phyloP scores from a whole-genome alignment of 768 basidiomycete genomes.

The Russula sp. region DNA sequence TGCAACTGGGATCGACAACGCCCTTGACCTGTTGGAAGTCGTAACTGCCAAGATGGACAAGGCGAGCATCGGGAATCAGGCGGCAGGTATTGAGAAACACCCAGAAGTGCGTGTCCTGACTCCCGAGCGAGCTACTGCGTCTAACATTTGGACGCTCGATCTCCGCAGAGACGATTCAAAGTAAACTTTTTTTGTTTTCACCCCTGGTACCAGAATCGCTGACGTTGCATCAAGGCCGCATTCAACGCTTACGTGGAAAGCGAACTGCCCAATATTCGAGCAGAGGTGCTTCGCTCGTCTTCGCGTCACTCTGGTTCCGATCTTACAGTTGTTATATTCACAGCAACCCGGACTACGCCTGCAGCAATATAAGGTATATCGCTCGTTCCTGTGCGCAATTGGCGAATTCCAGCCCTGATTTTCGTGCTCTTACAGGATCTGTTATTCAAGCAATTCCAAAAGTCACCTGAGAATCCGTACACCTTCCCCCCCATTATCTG shows the following conservation, averaged over 20 bases:
- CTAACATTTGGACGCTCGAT: constrained; percentile 15
- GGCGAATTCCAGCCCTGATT: neutral
- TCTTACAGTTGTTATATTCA: constrained; percentile 6
- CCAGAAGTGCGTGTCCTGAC: constrained; percentile 66
- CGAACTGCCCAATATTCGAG: constrained; percentile 71
- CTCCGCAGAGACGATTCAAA: constrained; percentile 78
- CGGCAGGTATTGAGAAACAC: constrained; percentile 82
- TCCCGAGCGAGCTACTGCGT: neutral
- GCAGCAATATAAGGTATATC: constrained; percentile 76
- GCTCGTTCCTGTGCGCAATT: constrained; percentile 8
- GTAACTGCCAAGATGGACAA: constrained; percentile 93
- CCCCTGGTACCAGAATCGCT: constrained; percentile 2
- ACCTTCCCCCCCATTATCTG: constrained; percentile 28
- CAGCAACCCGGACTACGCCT: constrained; percentile 86
- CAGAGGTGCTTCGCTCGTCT: constrained; percentile 50
- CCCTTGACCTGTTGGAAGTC: constrained; percentile 79
- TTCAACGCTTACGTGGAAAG: constrained; percentile 86
- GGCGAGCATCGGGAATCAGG: constrained; percentile 81
- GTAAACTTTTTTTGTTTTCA: constrained; percentile 33
- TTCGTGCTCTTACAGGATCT: constrained; percentile 50
- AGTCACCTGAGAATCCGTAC: constrained; percentile 92
- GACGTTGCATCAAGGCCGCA: constrained; percentile 48
- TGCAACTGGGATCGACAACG: constrained; percentile 88
- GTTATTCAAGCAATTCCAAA: constrained; percentile 92
- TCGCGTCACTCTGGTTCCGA: neutral